These are phyloP conservation scores for Podospora pseudoanserina DNA, from an alignment of 495 filamentous ascomycete species.

Conservation along the genomic window DNA sequence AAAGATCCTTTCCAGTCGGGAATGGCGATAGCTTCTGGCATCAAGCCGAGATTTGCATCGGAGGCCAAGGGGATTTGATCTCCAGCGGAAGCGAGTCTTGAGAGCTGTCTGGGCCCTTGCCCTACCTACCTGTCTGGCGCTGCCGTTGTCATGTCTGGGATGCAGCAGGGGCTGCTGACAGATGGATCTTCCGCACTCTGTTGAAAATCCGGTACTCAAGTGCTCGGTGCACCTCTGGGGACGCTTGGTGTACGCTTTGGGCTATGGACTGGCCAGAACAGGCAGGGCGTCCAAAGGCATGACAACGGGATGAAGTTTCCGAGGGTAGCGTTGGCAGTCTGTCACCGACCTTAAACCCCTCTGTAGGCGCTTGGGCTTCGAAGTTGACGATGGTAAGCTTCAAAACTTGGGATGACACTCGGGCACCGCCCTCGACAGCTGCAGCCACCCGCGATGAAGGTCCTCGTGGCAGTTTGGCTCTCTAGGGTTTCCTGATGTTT, in stretches of 20 bases:
- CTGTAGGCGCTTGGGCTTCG: slow-evolving; percentile 13
- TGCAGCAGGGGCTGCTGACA: slow-evolving; percentile 26
- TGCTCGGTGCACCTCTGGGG: slow-evolving; percentile 18
- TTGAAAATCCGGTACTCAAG: slow-evolving; percentile 14
- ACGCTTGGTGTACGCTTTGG: slow-evolving; percentile 22
- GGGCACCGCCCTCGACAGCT: background rate
- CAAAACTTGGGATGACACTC: slow-evolving; percentile 24
- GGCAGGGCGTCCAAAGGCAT: slow-evolving; percentile 30
- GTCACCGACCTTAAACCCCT: slow-evolving; percentile 18
- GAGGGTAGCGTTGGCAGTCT: slow-evolving; percentile 15
- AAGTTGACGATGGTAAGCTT: slow-evolving; percentile 1
- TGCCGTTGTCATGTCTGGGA: slow-evolving; percentile 23
- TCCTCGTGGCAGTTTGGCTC: no score
- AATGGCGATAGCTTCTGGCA: slow-evolving; percentile 8
- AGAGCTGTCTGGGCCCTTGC: slow-evolving; percentile 23
- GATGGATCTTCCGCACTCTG: slow-evolving; percentile 12
- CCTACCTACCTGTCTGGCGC: slow-evolving; percentile 32
- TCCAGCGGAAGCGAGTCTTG: slow-evolving; percentile 27
- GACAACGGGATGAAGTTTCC: slow-evolving; percentile 31
- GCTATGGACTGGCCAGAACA: slow-evolving; percentile 17
- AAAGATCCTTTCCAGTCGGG: slow-evolving; percentile 21
- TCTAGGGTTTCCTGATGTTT: background rate
- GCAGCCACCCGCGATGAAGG: background rate
- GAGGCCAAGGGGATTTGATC: slow-evolving; percentile 31
- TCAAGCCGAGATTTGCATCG: slow-evolving; percentile 18